Percentiles rank a stretch among this genome's conserved stretches.
Conservation (phyloP, 1,284 basidiomycete genomes). For the Mycena sp. region DNA sequence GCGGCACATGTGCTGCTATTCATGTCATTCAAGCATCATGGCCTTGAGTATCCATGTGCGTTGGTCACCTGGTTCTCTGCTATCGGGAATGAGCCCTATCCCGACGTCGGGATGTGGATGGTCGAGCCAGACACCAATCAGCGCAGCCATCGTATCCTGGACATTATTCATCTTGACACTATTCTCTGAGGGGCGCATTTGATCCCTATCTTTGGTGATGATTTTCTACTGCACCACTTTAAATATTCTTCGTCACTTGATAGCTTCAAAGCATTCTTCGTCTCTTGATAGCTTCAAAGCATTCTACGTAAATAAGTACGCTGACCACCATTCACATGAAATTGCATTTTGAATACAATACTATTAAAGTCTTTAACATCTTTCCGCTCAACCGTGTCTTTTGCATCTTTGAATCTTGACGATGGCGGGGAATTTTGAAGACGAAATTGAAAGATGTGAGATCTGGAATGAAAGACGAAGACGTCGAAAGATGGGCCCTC, state of each 20-base stretch:
- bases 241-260: background rate
- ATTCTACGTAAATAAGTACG: slow-evolving; percentile 12
- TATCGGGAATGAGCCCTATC: background rate
- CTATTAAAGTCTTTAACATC: background rate
- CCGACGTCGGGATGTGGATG: slow-evolving; percentile 4
- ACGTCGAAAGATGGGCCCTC: background rate
- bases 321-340: slow-evolving; percentile 11
- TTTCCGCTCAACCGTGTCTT: too few relatives aligned
- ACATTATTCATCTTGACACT: background rate
- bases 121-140: slow-evolving; percentile 1
- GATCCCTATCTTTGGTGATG: background rate
- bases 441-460: too few relatives aligned
- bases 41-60: background rate
- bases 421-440: too few relatives aligned
- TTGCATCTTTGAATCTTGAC: too few relatives aligned
- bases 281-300: slow-evolving; percentile 4
- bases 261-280: background rate
- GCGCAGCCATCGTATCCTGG: background rate
- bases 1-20: slow-evolving; percentile 3
- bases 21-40: background rate
- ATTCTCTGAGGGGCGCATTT: slow-evolving; percentile 14
- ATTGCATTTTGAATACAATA: slow-evolving; percentile 9
- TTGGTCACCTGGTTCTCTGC: slow-evolving; percentile 15
- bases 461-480: background rate
- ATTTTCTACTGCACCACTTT: background rate